These are phyloP conservation scores for Aspergillus oerlinghausenensis DNA, from an alignment of 2,329 filamentous ascomycete species.

Conservation along the genomic window DNA sequence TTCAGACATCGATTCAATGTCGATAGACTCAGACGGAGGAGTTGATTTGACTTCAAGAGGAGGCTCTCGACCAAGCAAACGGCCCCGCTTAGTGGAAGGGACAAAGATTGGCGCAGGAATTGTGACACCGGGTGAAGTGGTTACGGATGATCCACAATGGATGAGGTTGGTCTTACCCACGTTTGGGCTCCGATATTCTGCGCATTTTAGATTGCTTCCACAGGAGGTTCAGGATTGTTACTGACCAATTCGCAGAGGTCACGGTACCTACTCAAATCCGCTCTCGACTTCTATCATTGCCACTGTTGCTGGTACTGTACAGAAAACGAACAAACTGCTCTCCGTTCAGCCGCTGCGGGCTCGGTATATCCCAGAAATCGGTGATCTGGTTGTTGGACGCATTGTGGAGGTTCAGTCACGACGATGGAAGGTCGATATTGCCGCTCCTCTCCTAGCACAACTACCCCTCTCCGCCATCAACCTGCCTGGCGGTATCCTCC, in stretches of 20 bases:
- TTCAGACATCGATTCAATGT: conserved; percentile 48
- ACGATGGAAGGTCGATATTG: conserved; percentile 93
- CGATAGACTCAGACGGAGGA: conserved; percentile 43
- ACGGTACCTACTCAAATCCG: conserved; percentile 76
- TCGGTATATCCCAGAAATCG: conserved; percentile 92
- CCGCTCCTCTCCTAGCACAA: conserved; percentile 76
- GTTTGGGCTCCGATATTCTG: background rate
- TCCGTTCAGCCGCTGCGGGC: conserved; percentile 86
- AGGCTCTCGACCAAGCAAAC: conserved; percentile 35
- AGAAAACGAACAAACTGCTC: conserved; percentile 94
- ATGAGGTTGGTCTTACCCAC: conserved; percentile 55
- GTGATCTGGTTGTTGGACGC: conserved; percentile 87
- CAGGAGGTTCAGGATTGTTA: conserved; percentile 26
- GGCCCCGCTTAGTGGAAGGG: conserved; percentile 27
- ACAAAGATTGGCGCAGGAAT: conserved; percentile 46
- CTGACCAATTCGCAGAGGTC: conserved; percentile 57
- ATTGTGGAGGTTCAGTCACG: conserved; percentile 92
- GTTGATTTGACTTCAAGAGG: conserved; percentile 26
- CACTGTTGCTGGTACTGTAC: conserved; percentile 83
- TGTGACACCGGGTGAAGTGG: conserved; percentile 81
- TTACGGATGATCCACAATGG: conserved; percentile 92
- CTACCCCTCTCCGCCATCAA: conserved; percentile 89
- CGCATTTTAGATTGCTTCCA: conserved; percentile 2
- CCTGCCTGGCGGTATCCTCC: conserved; percentile 84
- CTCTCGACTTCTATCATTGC: conserved; percentile 67